These are phyloP conservation scores for Passiflora organensis DNA, from an alignment of 345 rosid genomes.

Conservation along the genomic window DNA sequence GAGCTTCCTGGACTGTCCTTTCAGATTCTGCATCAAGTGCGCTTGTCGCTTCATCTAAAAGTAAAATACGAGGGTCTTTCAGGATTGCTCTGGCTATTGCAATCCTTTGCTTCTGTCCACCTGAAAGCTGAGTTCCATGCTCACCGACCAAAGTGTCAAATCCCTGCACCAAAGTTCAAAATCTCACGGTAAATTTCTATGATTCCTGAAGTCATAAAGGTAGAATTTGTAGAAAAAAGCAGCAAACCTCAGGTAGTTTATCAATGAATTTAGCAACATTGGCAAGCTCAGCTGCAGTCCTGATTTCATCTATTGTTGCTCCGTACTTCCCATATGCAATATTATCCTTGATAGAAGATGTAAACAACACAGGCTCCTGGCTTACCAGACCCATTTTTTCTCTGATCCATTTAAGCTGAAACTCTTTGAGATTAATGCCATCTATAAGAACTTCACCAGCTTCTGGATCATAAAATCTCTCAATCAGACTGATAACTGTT, in stretches of 20 bases:
- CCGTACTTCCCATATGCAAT: constrained; percentile 41
- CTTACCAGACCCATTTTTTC: constrained; percentile 41
- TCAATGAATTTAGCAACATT: constrained; percentile 42
- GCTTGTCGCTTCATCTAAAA: constrained; percentile 47
- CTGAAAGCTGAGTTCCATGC: constrained; percentile 87
- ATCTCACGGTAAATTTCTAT: not conserved
- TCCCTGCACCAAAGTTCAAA: constrained; percentile 33
- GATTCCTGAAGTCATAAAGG: not conserved
- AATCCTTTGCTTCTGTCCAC: constrained; percentile 85
- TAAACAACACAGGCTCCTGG: constrained; percentile 44
- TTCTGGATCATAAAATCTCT: constrained; percentile 43
- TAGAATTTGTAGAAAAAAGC: not conserved
- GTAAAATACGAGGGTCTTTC: constrained; percentile 41
- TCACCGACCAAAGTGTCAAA: constrained; percentile 88
- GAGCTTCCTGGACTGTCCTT: constrained; percentile 43
- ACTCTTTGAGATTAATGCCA: constrained; percentile 32
- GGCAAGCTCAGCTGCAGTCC: constrained; percentile 34
- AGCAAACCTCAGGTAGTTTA: constrained; percentile 33
- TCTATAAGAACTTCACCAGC: constrained; percentile 41
- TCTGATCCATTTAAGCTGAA: constrained; percentile 41
- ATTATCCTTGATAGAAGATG: constrained; percentile 37
- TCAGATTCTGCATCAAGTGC: constrained; percentile 48
- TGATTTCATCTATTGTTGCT: constrained; percentile 36
- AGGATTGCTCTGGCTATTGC: constrained; percentile 41
- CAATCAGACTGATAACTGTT: constrained; percentile 37